A percentile compares a stretch with the other conserved stretches of the same genome.
Evolutionary conservation across 164 flowering plant species (phyloP).

Genomic region (Tetrastigma voinierianum): DNA sequence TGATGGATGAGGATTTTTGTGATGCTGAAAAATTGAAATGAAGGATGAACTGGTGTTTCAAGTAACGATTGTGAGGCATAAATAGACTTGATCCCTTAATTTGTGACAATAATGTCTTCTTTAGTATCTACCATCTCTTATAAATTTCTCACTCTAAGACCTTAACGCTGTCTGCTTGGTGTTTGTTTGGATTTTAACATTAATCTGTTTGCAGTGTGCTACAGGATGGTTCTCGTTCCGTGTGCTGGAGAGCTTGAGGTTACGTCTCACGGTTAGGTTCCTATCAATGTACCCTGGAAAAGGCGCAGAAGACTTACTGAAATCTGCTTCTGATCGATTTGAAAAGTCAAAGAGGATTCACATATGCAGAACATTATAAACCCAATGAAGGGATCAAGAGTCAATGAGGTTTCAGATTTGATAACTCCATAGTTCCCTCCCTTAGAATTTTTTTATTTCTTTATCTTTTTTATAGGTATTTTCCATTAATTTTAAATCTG

Average conservation of each 20-base stretch:
- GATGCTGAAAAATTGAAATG: too few relatives aligned
- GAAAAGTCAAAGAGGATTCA: constrained; percentile 54
- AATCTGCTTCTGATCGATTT: constrained; percentile 47
- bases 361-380: constrained; percentile 24
- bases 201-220: constrained; percentile 37
- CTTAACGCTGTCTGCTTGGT: background rate
- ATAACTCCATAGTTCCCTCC: too few relatives aligned
- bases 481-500: too few relatives aligned
- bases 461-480: too few relatives aligned
- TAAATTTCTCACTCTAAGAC: too few relatives aligned
- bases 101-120: too few relatives aligned
- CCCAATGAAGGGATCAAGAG: constrained; percentile 31
- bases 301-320: constrained; percentile 50
- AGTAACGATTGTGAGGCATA: too few relatives aligned
- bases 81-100: too few relatives aligned
- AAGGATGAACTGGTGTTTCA: too few relatives aligned
- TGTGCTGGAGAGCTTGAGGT: constrained; percentile 43
- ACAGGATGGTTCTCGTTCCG: constrained; percentile 79
- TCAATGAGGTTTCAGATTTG: constrained; percentile 42
- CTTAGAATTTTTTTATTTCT: too few relatives aligned
- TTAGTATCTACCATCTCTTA: too few relatives aligned
- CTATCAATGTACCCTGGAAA: constrained; percentile 56
- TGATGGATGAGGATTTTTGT: too few relatives aligned
- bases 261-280: constrained; percentile 58
- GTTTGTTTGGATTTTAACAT: background rate